Evolutionary conservation across 176 grass and related monocot species (phyloP).

Genomic region (Themeda triandra): DNA sequence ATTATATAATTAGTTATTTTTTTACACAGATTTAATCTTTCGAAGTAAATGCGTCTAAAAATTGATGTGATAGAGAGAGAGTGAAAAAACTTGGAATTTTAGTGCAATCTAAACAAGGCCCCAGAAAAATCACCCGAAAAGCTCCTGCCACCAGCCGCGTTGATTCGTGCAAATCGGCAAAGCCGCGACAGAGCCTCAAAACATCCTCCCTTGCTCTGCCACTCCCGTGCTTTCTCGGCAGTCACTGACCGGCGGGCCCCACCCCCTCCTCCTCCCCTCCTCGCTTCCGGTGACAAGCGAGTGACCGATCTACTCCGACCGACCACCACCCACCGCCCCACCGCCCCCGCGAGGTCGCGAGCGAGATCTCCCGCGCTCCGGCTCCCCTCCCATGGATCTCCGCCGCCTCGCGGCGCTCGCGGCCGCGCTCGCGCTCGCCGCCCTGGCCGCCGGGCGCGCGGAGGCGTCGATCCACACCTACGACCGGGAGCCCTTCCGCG

Average conservation of each 20-base stretch:
- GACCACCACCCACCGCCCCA: not conserved
- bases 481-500: conserved; percentile 80
- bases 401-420: conserved; percentile 18
- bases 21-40: too few relatives aligned
- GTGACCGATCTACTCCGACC: conserved; percentile 52
- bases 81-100: too few relatives aligned
- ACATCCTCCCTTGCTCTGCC: too few relatives aligned
- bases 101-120: too few relatives aligned
- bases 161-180: too few relatives aligned
- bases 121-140: too few relatives aligned
- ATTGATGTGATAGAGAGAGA: too few relatives aligned
- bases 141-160: not conserved
- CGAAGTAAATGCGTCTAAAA: too few relatives aligned
- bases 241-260: not conserved
- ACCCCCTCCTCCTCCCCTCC: not conserved
- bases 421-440: conserved; percentile 2
- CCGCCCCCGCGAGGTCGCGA: not conserved
- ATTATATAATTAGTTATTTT: too few relatives aligned
- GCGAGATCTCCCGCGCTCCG: conserved; percentile 40
- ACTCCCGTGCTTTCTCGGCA: not conserved
- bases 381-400: conserved; percentile 88
- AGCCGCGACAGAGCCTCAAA: not conserved
- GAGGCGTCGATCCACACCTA: conserved; percentile 94
- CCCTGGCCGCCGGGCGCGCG: conserved; percentile 22
- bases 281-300: conserved; percentile 12